Conservation (phyloP, 129 eudicot genomes). For the Logfia minima region DNA sequence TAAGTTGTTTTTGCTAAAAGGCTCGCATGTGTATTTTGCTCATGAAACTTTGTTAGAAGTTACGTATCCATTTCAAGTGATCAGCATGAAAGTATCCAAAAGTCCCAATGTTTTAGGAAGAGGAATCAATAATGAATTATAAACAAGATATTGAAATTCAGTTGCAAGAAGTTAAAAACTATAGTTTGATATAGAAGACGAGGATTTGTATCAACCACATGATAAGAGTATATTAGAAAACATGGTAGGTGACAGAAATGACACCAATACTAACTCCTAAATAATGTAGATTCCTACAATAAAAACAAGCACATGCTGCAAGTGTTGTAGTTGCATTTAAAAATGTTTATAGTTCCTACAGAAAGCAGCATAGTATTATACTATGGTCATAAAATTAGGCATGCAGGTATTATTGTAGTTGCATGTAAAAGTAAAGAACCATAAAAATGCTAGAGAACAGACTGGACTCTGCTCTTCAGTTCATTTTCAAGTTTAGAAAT, state of each 20-base stretch:
- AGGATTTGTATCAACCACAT: not conserved
- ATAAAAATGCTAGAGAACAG: not conserved
- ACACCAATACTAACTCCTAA: conserved; percentile 22
- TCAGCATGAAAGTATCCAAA: not conserved
- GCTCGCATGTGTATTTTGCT: not conserved
- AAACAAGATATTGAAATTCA: not conserved
- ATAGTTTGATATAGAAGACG: not conserved
- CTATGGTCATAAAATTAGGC: not conserved
- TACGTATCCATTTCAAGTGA: not conserved
- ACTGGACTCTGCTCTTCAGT: not conserved
- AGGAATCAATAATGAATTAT: not conserved
- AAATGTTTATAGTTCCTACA: conserved; percentile 1
- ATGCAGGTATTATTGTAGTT: not conserved
- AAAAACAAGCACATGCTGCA: conserved; percentile 25
- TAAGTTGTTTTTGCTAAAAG: not conserved
- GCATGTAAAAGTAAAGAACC: not conserved
- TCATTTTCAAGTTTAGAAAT: not conserved
- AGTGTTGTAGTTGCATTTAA: conserved; percentile 1
- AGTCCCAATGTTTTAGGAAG: not conserved
- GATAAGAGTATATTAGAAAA: not conserved
- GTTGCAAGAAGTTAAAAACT: not conserved
- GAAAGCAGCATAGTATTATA: conserved; percentile 7
- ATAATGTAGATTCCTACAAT: conserved; percentile 25
- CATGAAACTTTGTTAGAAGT: not conserved
- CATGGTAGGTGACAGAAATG: conserved; percentile 2